Conservation (phyloP, 768 basidiomycete species). For the Lentinula sp. region DNA sequence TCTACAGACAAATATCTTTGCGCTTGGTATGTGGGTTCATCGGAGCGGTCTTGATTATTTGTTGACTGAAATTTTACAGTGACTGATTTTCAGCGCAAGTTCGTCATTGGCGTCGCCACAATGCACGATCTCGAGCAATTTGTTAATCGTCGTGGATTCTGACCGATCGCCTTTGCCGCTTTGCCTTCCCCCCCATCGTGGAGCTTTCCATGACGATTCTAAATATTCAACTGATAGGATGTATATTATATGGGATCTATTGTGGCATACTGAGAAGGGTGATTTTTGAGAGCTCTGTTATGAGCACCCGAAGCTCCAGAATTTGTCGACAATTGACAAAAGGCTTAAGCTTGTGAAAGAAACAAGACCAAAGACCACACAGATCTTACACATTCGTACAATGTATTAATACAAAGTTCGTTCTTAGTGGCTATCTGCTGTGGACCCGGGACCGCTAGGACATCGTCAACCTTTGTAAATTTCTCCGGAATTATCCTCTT, state of each 20-base stretch:
- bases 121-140: slow-evolving; percentile 67
- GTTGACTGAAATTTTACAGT: slow-evolving; percentile 37
- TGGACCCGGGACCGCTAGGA: not conserved
- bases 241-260: no score
- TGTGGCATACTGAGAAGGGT: no score
- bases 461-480: not conserved
- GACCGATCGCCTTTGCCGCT: slow-evolving; percentile 8
- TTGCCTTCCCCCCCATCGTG: no score
- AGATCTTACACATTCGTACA: not conserved
- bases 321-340: no score
- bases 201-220: no score
- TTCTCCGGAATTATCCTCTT: not conserved
- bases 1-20: slow-evolving; percentile 66
- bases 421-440: not conserved
- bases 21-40: slow-evolving; percentile 47
- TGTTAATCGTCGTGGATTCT: slow-evolving; percentile 43
- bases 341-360: not conserved
- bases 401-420: no score
- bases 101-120: slow-evolving; percentile 79
- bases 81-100: slow-evolving; percentile 76
- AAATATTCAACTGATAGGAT: not conserved
- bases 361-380: not conserved
- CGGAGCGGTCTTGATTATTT: not conserved
- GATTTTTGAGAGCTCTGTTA: no score
- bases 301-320: no score